Evolutionary conservation across 2,329 filamentous ascomycete genomes (phyloP).

Genomic region (Phyllosticta paracitricarpa): DNA sequence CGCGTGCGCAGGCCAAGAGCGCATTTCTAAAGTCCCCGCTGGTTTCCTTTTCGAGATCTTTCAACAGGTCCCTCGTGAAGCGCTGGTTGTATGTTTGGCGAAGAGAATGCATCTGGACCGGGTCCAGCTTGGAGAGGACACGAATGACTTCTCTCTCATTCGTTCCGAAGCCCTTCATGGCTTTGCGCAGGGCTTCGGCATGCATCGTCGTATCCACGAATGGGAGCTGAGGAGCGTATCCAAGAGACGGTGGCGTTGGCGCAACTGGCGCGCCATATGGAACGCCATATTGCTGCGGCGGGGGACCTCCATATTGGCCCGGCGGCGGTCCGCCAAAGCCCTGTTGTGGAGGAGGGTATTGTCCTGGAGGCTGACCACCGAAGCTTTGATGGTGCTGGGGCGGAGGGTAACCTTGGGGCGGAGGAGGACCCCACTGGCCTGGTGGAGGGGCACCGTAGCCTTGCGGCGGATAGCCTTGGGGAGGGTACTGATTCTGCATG

Average conservation of each 20-base stretch:
- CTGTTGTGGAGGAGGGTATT: slow-evolving; percentile 25
- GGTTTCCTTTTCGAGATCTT: slow-evolving; percentile 70
- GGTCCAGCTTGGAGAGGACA: slow-evolving; percentile 61
- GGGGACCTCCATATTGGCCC: slow-evolving; percentile 29
- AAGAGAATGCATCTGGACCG: slow-evolving; percentile 58
- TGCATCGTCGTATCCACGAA: slow-evolving; percentile 56
- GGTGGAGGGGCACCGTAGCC: slow-evolving; percentile 11
- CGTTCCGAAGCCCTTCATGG: slow-evolving; percentile 92
- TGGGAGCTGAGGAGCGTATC: slow-evolving; percentile 63
- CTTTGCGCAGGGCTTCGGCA: slow-evolving; percentile 61
- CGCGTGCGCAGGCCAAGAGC: slow-evolving; percentile 64
- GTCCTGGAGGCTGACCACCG: slow-evolving; percentile 24
- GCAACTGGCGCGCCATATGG: slow-evolving; percentile 28
- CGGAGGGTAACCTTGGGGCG: slow-evolving; percentile 27
- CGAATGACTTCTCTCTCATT: slow-evolving; percentile 70
- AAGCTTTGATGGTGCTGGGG: slow-evolving; percentile 22
- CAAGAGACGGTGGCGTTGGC: slow-evolving; percentile 57
- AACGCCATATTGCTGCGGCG: slow-evolving; percentile 17
- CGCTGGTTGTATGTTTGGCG: slow-evolving; percentile 52
- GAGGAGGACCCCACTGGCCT: slow-evolving; percentile 17
- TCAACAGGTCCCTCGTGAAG: slow-evolving; percentile 58
- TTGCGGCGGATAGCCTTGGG: slow-evolving; percentile 14
- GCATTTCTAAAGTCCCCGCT: slow-evolving; percentile 64
- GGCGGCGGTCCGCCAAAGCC: slow-evolving; percentile 21
- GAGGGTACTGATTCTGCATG: slow-evolving; percentile 21